Conservation (phyloP, 345 rosid species). For the Hibiscus trionum region DNA sequence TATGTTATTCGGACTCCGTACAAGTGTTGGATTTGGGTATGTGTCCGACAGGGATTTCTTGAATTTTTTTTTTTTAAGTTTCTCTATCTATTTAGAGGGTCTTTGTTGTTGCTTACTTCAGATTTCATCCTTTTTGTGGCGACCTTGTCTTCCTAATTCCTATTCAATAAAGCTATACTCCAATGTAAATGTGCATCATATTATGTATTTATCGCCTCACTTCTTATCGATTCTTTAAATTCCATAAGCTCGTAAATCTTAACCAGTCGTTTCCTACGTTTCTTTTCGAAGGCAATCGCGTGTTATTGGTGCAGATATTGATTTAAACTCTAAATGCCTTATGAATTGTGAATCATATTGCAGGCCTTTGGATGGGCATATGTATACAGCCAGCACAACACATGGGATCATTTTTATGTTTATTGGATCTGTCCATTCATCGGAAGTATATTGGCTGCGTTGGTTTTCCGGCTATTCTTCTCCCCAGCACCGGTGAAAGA, state of each 20-base stretch:
- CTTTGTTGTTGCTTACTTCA: background rate
- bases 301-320: background rate
- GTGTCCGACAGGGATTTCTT: background rate
- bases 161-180: background rate
- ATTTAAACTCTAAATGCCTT: background rate
- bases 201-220: background rate
- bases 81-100: background rate
- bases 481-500: slow-evolving; percentile 32
- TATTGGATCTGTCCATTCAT: slow-evolving; percentile 82
- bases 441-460: slow-evolving; percentile 69
- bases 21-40: background rate
- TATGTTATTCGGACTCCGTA: background rate
- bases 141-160: background rate
- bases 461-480: slow-evolving; percentile 57
- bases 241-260: background rate
- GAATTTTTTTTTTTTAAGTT: no score
- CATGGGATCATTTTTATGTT: slow-evolving; percentile 88
- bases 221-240: background rate
- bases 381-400: slow-evolving; percentile 60
- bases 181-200: background rate
- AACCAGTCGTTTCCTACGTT: background rate
- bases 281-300: background rate
- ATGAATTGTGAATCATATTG: background rate
- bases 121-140: background rate
- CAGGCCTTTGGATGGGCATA: slow-evolving; percentile 98